A percentile compares a stretch with the other conserved stretches of the same genome.
Conservation (phyloP, 768 basidiomycete species). For the Holtermannia corniformis region DNA sequence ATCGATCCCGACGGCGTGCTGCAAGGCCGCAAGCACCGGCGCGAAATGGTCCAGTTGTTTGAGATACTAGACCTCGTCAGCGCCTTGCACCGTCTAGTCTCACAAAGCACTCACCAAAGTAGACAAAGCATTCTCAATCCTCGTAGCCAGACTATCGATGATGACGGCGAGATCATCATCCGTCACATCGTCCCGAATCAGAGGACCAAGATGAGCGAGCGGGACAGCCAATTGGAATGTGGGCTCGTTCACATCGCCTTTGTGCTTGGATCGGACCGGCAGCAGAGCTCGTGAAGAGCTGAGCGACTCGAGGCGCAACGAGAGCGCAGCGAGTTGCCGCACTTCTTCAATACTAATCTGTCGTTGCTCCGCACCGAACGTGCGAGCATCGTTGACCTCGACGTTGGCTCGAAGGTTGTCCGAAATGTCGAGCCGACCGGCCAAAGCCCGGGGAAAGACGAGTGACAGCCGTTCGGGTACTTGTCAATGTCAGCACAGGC, state of each 20-base stretch:
- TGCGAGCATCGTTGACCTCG: slow-evolving; percentile 26
- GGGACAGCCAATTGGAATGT: slow-evolving; percentile 14
- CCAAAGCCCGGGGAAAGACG: slow-evolving; percentile 66
- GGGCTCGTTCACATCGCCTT: slow-evolving; percentile 40
- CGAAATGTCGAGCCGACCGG: slow-evolving; percentile 56
- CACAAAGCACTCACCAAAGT: slow-evolving; percentile 31
- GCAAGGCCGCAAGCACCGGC: slow-evolving; percentile 32
- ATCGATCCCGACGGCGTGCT: slow-evolving; percentile 35
- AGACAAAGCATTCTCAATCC: slow-evolving; percentile 64
- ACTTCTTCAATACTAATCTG: slow-evolving; percentile 54
- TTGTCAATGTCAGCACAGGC: slow-evolving; percentile 8
- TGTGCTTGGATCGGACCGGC: slow-evolving; percentile 46
- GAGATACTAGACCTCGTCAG: slow-evolving; percentile 28
- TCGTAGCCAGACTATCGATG: slow-evolving; percentile 63
- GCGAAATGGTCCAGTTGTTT: slow-evolving; percentile 39
- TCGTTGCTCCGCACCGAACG: slow-evolving; percentile 17
- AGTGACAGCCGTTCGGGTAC: slow-evolving; percentile 76
- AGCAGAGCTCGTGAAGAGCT: slow-evolving; percentile 44
- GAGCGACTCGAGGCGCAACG: slow-evolving; percentile 70
- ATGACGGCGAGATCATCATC: slow-evolving; percentile 64
- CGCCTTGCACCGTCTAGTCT: not conserved
- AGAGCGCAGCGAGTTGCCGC: slow-evolving; percentile 59
- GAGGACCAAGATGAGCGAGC: slow-evolving; percentile 44
- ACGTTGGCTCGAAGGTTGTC: slow-evolving; percentile 35
- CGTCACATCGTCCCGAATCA: slow-evolving; percentile 57